Evolutionary conservation across 805 yeast species (phyloP).

Genomic region (Wickerhamiella alocasiicola): DNA sequence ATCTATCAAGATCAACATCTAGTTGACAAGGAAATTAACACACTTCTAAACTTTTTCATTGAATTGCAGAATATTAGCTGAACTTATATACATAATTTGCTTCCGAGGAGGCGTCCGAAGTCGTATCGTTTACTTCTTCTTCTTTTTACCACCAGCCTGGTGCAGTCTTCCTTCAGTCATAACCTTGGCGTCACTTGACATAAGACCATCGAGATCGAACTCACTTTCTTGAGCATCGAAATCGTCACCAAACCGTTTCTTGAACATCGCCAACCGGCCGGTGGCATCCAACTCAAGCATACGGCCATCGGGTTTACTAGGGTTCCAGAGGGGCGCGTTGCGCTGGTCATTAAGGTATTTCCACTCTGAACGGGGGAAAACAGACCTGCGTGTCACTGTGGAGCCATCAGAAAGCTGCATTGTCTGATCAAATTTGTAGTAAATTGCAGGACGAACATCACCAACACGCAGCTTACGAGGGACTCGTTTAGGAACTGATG

Average conservation of each 20-base stretch:
- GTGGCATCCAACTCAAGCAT: constrained; percentile 71
- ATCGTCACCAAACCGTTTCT: constrained; percentile 24
- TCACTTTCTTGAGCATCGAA: constrained; percentile 12
- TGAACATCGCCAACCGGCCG: constrained; percentile 47
- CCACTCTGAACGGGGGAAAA: constrained; percentile 76
- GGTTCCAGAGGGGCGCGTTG: constrained; percentile 80
- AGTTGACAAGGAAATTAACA: too few relatives aligned
- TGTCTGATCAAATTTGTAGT: constrained; percentile 73
- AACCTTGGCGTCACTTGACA: constrained; percentile 21
- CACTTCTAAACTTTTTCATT: too few relatives aligned
- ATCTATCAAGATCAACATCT: too few relatives aligned
- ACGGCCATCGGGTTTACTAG: constrained; percentile 62
- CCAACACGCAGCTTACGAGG: constrained; percentile 36
- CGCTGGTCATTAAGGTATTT: constrained; percentile 82
- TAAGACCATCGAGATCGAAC: constrained; percentile 19
- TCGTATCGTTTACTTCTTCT: constrained; percentile 16
- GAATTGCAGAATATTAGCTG: too few relatives aligned
- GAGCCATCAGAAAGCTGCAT: constrained; percentile 95
- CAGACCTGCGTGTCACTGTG: constrained; percentile 69
- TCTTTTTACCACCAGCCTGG: constrained; percentile 17
- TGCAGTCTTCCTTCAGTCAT: constrained; percentile 20
- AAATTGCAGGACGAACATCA: constrained; percentile 86
- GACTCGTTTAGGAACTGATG: constrained; percentile 18
- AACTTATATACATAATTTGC: too few relatives aligned
- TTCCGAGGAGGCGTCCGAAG: too few relatives aligned